Base-by-base conservation (phyloP, 2,329 filamentous ascomycete species). In the Penicillium sp. region DNA sequence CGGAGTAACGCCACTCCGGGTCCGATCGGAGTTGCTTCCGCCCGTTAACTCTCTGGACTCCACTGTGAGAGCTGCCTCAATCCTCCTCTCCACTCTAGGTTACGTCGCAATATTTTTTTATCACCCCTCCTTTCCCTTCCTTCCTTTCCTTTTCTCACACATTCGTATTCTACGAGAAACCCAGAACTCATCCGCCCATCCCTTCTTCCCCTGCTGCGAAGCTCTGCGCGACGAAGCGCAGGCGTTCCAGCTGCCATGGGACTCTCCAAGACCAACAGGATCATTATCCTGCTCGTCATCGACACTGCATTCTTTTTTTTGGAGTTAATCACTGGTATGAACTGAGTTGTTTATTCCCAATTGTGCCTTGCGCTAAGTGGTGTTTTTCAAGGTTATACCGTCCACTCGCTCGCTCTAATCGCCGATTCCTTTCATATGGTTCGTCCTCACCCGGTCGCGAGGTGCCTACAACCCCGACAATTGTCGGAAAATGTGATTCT, bases 391-490 rank as follows among this genome's bases (percentile, higher is more conserved):
- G 83, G 95, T 60, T 91, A 96, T 80, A 80, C 88, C 62, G 92
- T 96, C 59, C 89, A 93, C 72, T 98, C 95, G 19, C 85, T 99
- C 66, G 95, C 95, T 37, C 84, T 99, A 58, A 92, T 96, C 72
- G 95, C 95, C 53, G 95, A 99, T 80, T 92, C 95, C 59, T 99
- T 99, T 76, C 95, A 99, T 78, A 99, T 99, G 95, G 90, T 92
- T 72, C 67, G 83, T 75, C 43, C 39, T 29, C 14, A 21, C 23
- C 50, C 51, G 16, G 21, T 53, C 47, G 43, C 27, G 39, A 48
- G 21, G 26, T 29, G 14, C 31, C 10, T 27, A 27, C 48, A 56
- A n/a, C 59, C 46, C 2, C 10, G n/a, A 7, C 50, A 37, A n/a
- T 21, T 19, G 19, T 19, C 19, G 19, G 19, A 19, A 19, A 42